Base-by-base conservation (phyloP, 2,329 filamentous ascomycete species). In the Penicillium sp. region DNA sequence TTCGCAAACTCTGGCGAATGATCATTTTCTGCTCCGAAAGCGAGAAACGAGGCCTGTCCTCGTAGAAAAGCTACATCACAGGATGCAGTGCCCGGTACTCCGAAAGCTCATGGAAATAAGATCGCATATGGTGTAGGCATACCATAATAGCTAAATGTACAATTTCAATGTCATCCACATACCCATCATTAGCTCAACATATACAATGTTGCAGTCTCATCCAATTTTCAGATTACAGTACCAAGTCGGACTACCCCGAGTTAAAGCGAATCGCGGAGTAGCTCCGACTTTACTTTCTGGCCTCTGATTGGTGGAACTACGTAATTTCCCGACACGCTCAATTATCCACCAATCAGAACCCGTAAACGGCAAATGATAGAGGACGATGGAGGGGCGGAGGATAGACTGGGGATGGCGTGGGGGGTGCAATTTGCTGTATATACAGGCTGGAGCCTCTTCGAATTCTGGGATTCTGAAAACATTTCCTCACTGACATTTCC, bases 1-100 rank as follows among this genome's bases (percentile, higher is more conserved):
- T 97, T 46, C 95, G 91, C 83, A 97, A 97, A 78, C 82, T 99
- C 34, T 99, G 94, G 94, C 85, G 93, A 47, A 96, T 97, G 91
- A 86, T 97, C 54, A 96, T 97, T 67, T 97, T 97, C 84, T 97
- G 93, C 67, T 94, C 90, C 6, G 93, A 97, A 74, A 90, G 88
- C 67, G 93, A 96, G 81, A 96, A 94, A 78, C 81, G 91, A 59
- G 92, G 92, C 2, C 78, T 97, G 57, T 88, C 88, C 18, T 84
- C 85, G 46, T 90, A 78, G 56, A n/a, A 41, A 18, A n/a, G 27
- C 18, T 48, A 18, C 14, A 39, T 44, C 18, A n/a, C 10, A 16
- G 23, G 35, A 16, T 36, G 13, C 23, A 45, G 36, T 36, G 29
- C 11, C 16, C 23, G n/a, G 19, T 40, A 11, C 38, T 8, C 29